phyloP scores from a whole-genome alignment of 192 early-diverging fungal species.

The Haplosporangium gracile region DNA sequence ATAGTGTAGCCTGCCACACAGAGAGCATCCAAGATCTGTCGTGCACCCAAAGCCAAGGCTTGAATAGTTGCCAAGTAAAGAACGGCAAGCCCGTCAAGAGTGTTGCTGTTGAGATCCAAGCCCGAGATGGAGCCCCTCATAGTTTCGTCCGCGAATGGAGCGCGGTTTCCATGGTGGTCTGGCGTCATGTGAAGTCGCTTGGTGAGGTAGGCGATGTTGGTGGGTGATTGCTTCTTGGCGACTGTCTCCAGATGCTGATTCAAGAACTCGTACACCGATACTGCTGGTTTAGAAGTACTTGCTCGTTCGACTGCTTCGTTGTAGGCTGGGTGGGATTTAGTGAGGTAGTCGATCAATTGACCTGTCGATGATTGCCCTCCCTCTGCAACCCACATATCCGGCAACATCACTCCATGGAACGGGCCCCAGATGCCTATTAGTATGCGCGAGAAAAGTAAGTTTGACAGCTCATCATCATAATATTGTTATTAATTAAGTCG shows the following conservation, averaged over 20 bases:
- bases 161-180: constrained; percentile 85
- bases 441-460: not conserved
- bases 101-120: constrained; percentile 61
- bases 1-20: constrained; percentile 65
- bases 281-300: constrained; percentile 9
- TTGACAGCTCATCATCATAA: constrained; percentile 11
- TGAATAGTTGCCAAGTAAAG: constrained; percentile 71
- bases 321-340: constrained; percentile 70
- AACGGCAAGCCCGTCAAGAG: constrained; percentile 62
- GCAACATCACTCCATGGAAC: constrained; percentile 69
- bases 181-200: constrained; percentile 73
- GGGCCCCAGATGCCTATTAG: constrained; percentile 66
- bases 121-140: constrained; percentile 72
- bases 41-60: constrained; percentile 74
- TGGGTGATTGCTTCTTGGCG: constrained; percentile 18
- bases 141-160: constrained; percentile 75
- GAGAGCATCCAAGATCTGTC: constrained; percentile 70
- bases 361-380: constrained; percentile 84
- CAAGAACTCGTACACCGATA: constrained; percentile 65
- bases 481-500: constrained; percentile 8
- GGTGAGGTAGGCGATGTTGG: constrained; percentile 53
- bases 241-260: constrained; percentile 60
- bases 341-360: constrained; percentile 72
- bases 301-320: constrained; percentile 37
- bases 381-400: constrained; percentile 71